phyloP scores from a whole-genome alignment of 306 rosid species.

The Gleditsia sinensis region DNA sequence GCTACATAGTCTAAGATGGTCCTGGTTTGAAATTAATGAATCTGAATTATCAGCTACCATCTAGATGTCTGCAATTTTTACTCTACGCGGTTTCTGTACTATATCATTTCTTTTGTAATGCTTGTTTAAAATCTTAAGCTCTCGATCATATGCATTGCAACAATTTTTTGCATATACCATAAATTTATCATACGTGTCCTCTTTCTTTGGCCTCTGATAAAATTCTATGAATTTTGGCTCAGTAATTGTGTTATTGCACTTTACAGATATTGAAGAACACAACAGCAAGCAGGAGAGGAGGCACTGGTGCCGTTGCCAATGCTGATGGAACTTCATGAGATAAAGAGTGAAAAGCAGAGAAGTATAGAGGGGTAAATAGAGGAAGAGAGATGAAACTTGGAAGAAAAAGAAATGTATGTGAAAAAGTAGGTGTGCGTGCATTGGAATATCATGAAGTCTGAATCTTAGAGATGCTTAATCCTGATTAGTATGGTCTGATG shows the following conservation, averaged over 20 bases:
- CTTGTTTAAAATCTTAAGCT: background rate
- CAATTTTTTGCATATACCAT: background rate
- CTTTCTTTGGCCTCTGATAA: background rate
- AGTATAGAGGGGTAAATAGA: background rate
- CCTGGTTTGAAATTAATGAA: background rate
- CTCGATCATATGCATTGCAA: background rate
- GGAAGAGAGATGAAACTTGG: background rate
- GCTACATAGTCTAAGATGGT: background rate
- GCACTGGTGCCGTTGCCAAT: slow-evolving; percentile 18
- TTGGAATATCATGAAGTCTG: background rate
- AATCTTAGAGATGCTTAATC: background rate
- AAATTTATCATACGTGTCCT: too few relatives aligned
- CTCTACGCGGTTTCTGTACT: background rate
- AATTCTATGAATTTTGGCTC: background rate
- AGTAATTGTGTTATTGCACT: slow-evolving; percentile 5
- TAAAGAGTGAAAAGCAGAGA: background rate
- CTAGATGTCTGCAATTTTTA: background rate
- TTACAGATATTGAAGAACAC: slow-evolving; percentile 77
- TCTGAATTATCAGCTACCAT: background rate
- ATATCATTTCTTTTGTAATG: background rate
- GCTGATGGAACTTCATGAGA: slow-evolving; percentile 29
- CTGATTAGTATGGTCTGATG: background rate
- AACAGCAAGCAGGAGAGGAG: slow-evolving; percentile 66
- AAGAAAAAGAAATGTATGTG: background rate
- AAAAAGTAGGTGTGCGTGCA: background rate